Conservation (phyloP, 345 rosid species). For the Ricinus communis region DNA sequence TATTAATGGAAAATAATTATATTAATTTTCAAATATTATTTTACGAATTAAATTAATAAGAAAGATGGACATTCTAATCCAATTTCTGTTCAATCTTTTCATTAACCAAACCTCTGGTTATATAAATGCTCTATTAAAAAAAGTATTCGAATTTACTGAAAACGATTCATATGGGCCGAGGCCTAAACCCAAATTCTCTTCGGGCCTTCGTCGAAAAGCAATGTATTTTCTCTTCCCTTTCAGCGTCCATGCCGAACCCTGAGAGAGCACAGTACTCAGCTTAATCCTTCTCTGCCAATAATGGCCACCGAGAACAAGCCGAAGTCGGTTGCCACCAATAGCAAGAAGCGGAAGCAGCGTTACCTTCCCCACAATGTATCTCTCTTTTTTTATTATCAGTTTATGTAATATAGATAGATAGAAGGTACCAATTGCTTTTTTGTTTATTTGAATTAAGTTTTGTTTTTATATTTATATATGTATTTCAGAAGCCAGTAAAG, state of each 20-base stretch:
- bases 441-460: background rate
- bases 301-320: conserved; percentile 55
- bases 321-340: conserved; percentile 25
- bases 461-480: background rate
- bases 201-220: too few species aligned
- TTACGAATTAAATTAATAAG: too few species aligned
- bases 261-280: background rate
- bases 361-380: conserved; percentile 70
- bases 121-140: too few species aligned
- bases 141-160: too few species aligned
- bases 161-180: too few species aligned
- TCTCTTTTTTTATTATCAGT: background rate
- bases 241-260: conserved; percentile 1
- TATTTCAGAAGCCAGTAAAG: conserved; percentile 67
- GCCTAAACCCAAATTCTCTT: too few species aligned
- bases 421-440: background rate
- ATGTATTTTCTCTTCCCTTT: background rate
- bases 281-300: conserved; percentile 7
- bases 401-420: background rate
- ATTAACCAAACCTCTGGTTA: too few species aligned
- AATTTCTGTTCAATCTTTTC: too few species aligned
- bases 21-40: too few species aligned
- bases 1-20: too few species aligned
- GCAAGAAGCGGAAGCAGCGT: conserved; percentile 76
- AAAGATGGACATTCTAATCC: too few species aligned